Base-by-base conservation (phyloP, 306 rosid species). In the Potentilla sterilis region DNA sequence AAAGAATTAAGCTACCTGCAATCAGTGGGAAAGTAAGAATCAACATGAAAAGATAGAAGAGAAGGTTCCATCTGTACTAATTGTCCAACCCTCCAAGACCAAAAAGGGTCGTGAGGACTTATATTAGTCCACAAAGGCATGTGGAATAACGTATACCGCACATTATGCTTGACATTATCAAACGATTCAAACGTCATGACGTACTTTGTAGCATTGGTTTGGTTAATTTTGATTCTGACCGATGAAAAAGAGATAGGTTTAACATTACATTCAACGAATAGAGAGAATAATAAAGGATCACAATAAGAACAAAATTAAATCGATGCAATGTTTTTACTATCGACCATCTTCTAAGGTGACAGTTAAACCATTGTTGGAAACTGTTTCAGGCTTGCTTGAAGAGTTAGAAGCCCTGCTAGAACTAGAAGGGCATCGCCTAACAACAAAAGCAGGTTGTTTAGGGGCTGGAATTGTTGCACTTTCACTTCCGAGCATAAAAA, bases 401-500 rank as follows among this genome's bases (percentile, higher is more conserved):
- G 94, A 78, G n/a, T 64, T 34, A 62, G 97, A 89, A 70, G 94
- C 90, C 83, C 74, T 75, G 77, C 92, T 87, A 34, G 94, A 89
- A 78, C 90, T 82, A 32, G 97, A 91, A 77, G 87, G 92, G 81
- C 88, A 89, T 78, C 97, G 87, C 65, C 89, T 80, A 9, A 77
- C 74, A 19, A 88, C 69, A 67, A 88, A 88, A 44, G 96, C 90
- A 2, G 96, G 93, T 72, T 87, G 89, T 85, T 87, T 88, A 5
- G 96, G 93, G 19, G 78, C 42, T 73, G 95, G 89, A 85, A 83
- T 85, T 8, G 86, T 87, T 16, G 84, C 84, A 4, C 83, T 72
- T 75, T 91, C 91, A 78, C 88, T 86, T 6, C 88, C 92, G 4
- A 87, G 87, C 95, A 91, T 88, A 85, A 83, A 86, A 41, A 87